Evolutionary conservation across 768 basidiomycete species (phyloP).

Genomic region (Boletales sp.): DNA sequence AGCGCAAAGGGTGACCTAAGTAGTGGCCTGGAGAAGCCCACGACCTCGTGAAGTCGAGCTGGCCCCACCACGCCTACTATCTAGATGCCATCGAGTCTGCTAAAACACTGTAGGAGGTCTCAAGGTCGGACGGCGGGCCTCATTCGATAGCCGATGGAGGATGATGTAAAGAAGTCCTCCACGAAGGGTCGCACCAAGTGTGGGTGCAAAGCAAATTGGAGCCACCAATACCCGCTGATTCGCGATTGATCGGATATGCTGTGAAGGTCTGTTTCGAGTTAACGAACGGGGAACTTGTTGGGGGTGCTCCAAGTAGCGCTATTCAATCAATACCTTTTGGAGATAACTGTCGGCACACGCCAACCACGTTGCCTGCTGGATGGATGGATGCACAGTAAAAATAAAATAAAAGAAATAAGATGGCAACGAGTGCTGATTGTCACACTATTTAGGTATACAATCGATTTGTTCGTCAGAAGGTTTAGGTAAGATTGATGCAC

Average conservation of each 20-base stretch:
- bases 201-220: neutral
- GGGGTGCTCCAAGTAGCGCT: neutral
- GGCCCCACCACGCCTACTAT: neutral
- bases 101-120: neutral
- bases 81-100: constrained; percentile 7
- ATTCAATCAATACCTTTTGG: constrained; percentile 8
- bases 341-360: constrained; percentile 13
- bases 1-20: constrained; percentile 11
- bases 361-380: constrained; percentile 11
- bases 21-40: constrained; percentile 8
- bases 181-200: neutral
- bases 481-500: no score
- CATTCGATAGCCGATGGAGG: no score
- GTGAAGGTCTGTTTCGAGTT: neutral
- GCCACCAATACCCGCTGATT: neutral
- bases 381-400: neutral
- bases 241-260: neutral
- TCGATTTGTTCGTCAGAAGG: no score
- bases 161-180: no score
- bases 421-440: neutral
- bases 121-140: no score
- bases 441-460: no score
- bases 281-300: constrained; percentile 1
- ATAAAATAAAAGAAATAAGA: neutral
- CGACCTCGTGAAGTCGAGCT: constrained; percentile 20